Conservation (phyloP, 2,329 filamentous ascomycete genomes). For the Penicillium polonicum region DNA sequence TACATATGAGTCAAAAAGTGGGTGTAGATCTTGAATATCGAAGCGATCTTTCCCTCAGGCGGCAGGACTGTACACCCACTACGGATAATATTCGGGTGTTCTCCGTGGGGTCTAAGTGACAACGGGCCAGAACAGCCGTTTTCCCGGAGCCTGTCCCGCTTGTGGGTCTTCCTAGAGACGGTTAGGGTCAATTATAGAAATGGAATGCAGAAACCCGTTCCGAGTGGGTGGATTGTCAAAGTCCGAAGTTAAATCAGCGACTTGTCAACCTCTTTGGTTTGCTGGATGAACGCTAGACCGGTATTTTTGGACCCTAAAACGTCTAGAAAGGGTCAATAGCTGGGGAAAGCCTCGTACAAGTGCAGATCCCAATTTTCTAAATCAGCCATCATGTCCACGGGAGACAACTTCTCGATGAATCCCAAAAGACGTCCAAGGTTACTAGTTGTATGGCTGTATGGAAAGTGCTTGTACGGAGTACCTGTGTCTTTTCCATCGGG, state of each 20-base stretch:
- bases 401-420: not conserved
- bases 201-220: not conserved
- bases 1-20: no score
- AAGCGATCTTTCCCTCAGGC: slow-evolving; percentile 1
- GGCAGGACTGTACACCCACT: slow-evolving; percentile 1
- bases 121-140: not conserved
- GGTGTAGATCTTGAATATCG: not conserved
- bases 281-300: not conserved
- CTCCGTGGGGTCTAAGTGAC: not conserved
- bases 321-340: not conserved
- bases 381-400: not conserved
- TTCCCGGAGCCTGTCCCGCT: not conserved
- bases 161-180: not conserved
- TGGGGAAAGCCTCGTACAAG: slow-evolving; percentile 4
- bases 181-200: not conserved
- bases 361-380: slow-evolving; percentile 14
- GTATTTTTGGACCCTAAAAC: not conserved
- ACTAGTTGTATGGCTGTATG: not conserved
- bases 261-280: slow-evolving; percentile 4
- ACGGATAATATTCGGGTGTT: not conserved
- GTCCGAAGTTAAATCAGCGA: slow-evolving; percentile 12
- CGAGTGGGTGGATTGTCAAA: slow-evolving; percentile 9
- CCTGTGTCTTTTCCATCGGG: not conserved
- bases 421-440: not conserved
- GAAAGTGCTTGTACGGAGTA: not conserved